Evolutionary conservation across 148 eudicot species (phyloP), one percentile per base, ranked within the genome.

Genomic region (Polygonum maritimum): DNA sequence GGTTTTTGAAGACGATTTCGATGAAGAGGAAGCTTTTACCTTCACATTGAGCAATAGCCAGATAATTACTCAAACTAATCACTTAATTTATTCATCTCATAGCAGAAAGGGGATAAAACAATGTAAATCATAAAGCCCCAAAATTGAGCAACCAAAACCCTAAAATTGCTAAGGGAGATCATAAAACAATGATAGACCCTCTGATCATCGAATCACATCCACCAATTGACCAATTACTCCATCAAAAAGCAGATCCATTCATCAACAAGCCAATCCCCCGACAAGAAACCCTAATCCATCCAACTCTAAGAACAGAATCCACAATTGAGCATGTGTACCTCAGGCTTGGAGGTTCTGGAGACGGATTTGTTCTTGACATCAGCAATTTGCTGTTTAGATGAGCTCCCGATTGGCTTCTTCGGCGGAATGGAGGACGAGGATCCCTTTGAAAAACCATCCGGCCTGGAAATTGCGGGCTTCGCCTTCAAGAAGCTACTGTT

Each of bases 1-100:
- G 73, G 80, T 87, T 75, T 84, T 90, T 52, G 69, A 78, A 1
- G 85, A 83, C 16, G 74, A 75, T 80, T 79, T 84, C 0, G 89
- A 81, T 78, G 87, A 78, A 81, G 80, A 67, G 41, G 71, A 67
- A 67, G 71, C 71, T 38, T 67, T 67, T 45, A 38, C 71, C 71
- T 67, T 67, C 71, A 67, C 71, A 67, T 67, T 67, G 19, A 33
- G 36, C 44, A 38, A 67, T 36, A 63, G 35, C 4, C 10, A 26
- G 36, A 9, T 3, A 31, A 60, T 60, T 31, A 7, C 36, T 60
- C 69, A 60, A 8, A 4, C 12, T 60, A 60, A 60, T 60, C 60
- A 18, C 16, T 12, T 60, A 60, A 22, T 9, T 18, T 60, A 18
- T 11, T 31, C 63, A 26, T 26, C 44, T 14, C 2, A 19, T 19